Percentiles rank a stretch among this genome's conserved stretches.
Evolutionary conservation across 2,329 filamentous ascomycete species (phyloP).

Genomic region (Raffaelea ambrosiae): DNA sequence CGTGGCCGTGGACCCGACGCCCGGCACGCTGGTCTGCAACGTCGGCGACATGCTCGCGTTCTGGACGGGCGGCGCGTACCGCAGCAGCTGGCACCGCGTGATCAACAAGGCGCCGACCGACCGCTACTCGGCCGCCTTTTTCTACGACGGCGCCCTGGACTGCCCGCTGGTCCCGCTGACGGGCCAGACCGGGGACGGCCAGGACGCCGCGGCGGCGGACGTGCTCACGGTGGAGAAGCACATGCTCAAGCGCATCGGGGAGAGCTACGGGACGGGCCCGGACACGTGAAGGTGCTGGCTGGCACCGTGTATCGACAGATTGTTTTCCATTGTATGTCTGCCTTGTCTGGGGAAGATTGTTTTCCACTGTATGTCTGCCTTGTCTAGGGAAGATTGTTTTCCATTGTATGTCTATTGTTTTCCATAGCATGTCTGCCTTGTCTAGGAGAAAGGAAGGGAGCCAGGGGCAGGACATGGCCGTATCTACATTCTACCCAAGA

Average conservation of each 20-base stretch:
- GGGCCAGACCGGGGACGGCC: not conserved
- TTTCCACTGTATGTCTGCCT: no score
- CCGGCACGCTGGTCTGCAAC: conserved; percentile 40
- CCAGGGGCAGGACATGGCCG: not conserved
- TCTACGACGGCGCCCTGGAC: not conserved
- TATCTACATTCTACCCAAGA: not conserved
- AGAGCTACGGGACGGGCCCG: conserved; percentile 16
- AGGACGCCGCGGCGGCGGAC: not conserved
- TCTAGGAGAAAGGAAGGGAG: no score
- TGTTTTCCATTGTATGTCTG: no score
- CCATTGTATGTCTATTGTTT: no score
- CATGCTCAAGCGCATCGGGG: conserved; percentile 20
- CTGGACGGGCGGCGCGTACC: conserved; percentile 44
- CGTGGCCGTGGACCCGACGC: conserved; percentile 32
- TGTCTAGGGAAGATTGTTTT: no score
- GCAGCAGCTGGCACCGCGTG: conserved; percentile 43
- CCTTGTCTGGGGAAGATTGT: no score
- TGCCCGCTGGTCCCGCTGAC: not conserved
- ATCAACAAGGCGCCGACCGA: conserved; percentile 32
- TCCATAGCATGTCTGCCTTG: no score
- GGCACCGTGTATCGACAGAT: no score
- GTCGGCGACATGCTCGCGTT: conserved; percentile 37
- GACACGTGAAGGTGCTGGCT: conserved; percentile 4
- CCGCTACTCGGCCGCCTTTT: not conserved
- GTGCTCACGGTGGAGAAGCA: conserved; percentile 21